Conservation (phyloP, 176 grass and related monocot species). For the Tuctoria greenei region DNA sequence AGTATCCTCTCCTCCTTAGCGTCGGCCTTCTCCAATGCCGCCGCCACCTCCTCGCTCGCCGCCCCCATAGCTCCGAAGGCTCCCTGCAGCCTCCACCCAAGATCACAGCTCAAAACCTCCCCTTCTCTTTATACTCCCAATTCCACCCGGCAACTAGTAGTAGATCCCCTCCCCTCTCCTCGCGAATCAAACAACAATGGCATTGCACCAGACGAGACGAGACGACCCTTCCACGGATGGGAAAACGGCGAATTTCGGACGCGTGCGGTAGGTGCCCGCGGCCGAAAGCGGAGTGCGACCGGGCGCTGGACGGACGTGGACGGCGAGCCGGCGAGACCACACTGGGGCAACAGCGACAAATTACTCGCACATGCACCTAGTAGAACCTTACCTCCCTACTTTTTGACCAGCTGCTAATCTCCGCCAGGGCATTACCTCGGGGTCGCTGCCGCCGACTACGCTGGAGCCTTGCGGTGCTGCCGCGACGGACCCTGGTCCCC, state of each 20-base stretch:
- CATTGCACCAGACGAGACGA: slow-evolving; percentile 45
- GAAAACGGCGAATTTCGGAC: slow-evolving; percentile 18
- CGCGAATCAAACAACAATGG: slow-evolving; percentile 11
- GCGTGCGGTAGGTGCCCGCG: slow-evolving; percentile 41
- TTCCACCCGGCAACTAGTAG: neutral
- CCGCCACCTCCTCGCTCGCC: slow-evolving; percentile 36
- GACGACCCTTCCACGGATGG: slow-evolving; percentile 9
- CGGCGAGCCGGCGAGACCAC: slow-evolving; percentile 45
- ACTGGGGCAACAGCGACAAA: neutral
- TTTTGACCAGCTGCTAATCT: slow-evolving; percentile 23
- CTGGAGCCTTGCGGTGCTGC: slow-evolving; percentile 34
- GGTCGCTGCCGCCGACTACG: slow-evolving; percentile 29
- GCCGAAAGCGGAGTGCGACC: slow-evolving; percentile 35
- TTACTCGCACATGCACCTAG: slow-evolving; percentile 30
- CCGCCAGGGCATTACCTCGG: slow-evolving; percentile 8
- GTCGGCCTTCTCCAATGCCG: slow-evolving; percentile 41
- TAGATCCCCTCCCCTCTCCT: neutral
- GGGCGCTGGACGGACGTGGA: slow-evolving; percentile 32
- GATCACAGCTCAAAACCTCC: slow-evolving; percentile 32
- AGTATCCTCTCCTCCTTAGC: slow-evolving; percentile 73
- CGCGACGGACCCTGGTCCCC: slow-evolving; percentile 47
- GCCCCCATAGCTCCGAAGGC: slow-evolving; percentile 39
- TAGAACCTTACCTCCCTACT: neutral
- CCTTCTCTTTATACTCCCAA: neutral
- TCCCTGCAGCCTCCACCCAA: slow-evolving; percentile 20